These are phyloP conservation scores for Sphaceloma murrayae DNA, from an alignment of 2,329 filamentous ascomycete species.

Conservation along the genomic window DNA sequence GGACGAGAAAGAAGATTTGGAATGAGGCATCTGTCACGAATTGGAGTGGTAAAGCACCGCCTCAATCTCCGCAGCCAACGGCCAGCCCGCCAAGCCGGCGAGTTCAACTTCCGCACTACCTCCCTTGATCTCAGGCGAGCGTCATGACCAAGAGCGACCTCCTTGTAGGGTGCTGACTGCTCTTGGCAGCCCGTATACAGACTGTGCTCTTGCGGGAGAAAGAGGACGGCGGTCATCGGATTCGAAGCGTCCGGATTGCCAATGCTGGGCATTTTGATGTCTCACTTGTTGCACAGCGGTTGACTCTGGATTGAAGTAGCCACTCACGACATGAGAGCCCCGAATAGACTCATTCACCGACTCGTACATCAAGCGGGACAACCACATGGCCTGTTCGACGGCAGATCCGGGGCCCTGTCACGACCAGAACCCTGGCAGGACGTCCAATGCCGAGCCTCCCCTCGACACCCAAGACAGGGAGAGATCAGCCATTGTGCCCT, in stretches of 20 bases:
- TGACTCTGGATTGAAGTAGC: neutral
- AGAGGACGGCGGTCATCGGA: slow-evolving; percentile 4
- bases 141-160: neutral
- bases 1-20: neutral
- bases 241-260: neutral
- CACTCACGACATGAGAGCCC: slow-evolving; percentile 11
- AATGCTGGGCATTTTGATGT: slow-evolving; percentile 12
- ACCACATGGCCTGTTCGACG: slow-evolving; percentile 4
- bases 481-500: slow-evolving; percentile 4
- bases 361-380: slow-evolving; percentile 6
- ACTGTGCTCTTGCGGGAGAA: neutral
- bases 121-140: neutral
- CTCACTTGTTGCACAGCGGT: neutral
- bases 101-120: neutral
- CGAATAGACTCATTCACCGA: neutral
- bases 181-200: neutral
- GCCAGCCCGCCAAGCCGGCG: slow-evolving; percentile 1
- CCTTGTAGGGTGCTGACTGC: neutral
- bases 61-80: slow-evolving; percentile 7
- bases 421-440: slow-evolving; percentile 7
- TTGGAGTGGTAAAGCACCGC: neutral
- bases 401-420: slow-evolving; percentile 14
- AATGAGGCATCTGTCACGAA: neutral
- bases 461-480: neutral
- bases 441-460: slow-evolving; percentile 6